Evolutionary conservation across 805 yeast species (phyloP).

Genomic region (Spathaspora arborariae): DNA sequence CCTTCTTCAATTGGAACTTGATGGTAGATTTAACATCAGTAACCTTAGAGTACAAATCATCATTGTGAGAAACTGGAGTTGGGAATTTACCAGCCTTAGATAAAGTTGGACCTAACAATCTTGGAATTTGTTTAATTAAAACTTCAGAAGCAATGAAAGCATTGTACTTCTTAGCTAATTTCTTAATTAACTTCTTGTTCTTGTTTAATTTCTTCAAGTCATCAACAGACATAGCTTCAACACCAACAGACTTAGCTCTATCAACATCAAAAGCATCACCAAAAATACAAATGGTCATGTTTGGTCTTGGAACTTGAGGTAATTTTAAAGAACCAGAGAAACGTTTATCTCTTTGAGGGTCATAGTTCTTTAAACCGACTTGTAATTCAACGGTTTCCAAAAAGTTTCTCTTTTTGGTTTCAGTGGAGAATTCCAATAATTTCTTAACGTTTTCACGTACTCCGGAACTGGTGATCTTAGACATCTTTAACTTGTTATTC

Average conservation of each 20-base stretch:
- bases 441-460: conserved; percentile 96
- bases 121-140: conserved; percentile 99
- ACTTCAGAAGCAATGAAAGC: conserved; percentile 99
- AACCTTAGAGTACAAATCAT: conserved; percentile 94
- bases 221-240: conserved; percentile 99
- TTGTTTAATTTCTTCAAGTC: conserved; percentile 99
- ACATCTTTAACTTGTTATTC: conserved; percentile 50
- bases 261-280: conserved; percentile 99
- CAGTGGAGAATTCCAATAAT: conserved; percentile 83
- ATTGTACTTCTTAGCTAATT: conserved; percentile 99
- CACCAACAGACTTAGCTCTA: conserved; percentile 99
- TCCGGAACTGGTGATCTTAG: conserved; percentile 86
- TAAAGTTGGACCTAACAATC: conserved; percentile 99
- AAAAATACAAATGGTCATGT: conserved; percentile 99
- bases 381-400: conserved; percentile 99
- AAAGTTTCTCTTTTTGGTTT: conserved; percentile 99
- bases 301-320: conserved; percentile 99
- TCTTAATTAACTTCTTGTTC: conserved; percentile 99
- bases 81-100: conserved; percentile 99
- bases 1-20: conserved; percentile 99
- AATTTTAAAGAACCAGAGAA: conserved; percentile 99
- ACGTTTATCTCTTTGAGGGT: conserved; percentile 99
- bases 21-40: conserved; percentile 98
- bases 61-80: conserved; percentile 99
- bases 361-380: conserved; percentile 99